Base-by-base conservation (phyloP, 768 basidiomycete species). In the Gloeostereum incarnatum region DNA sequence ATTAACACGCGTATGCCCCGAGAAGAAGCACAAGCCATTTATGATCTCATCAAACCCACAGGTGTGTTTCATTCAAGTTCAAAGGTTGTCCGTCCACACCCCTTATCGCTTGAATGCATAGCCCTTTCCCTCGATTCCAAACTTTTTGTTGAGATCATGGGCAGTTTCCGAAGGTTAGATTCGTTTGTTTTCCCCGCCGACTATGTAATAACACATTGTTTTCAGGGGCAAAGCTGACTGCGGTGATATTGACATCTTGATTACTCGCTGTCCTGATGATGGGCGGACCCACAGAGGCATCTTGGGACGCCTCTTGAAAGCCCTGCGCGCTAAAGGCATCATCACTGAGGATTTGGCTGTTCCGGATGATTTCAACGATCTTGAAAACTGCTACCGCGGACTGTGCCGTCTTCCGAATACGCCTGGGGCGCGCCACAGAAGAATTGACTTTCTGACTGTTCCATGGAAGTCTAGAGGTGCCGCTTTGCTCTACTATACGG, bases 401-500 rank as follows among this genome's bases (percentile, higher is more conserved):
- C 67, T 93, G 1, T 89, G 91, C 46, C 66, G 61, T 25, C 49
- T 80, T 3, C 75, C 76, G 11, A 45, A 57, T 19, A 55, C 48
- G 25, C 54, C 59, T 29, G 56, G 61, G 6, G 57, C 63, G 3
- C 64, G 63, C 22, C 71, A 69, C n/a, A 68, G 92, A 20, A 62
- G 92, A 30, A 89, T 97, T 27, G 91, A 94, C 51, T 81, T 93
- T 44, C 62, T 96, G 21, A 78, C 78, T 13, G 75, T 93, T 1
- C 89, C 92, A 1, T 92, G 81, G 72, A 58, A 61, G 36, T 74
- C 69, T 19, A 73, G 81, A 49, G 93, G 92, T 0, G 91, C 84
- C 1, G 90, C 91, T 0, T 57, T 92, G 36, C 59, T 96, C n/a
- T 96, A 96, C 56, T 96, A 90, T 53, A 94, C 92, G 1, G 88